These are phyloP conservation scores for Fagopyrum esculentum DNA, from an alignment of 148 eudicot genomes.

Conservation along the genomic window DNA sequence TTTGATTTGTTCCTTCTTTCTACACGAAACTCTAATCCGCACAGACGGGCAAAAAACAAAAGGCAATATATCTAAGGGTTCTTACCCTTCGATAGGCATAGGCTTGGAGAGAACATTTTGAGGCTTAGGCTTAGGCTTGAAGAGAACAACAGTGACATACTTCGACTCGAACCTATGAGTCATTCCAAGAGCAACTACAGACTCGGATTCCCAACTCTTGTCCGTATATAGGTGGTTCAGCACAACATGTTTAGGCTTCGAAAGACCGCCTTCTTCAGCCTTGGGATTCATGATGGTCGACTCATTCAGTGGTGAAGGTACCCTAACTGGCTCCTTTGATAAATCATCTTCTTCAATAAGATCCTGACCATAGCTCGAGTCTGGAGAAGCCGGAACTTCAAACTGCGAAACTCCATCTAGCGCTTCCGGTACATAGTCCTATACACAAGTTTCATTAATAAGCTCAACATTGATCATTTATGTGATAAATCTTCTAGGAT, in stretches of 20 bases:
- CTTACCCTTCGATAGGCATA: no score
- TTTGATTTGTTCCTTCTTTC: slow-evolving; percentile 13
- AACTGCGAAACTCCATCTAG: slow-evolving; percentile 64
- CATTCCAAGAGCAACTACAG: slow-evolving; percentile 59
- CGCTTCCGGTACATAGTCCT: slow-evolving; percentile 75
- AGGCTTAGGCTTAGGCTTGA: no score
- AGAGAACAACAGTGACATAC: slow-evolving; percentile 47
- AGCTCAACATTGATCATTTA: background rate
- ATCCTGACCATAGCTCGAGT: slow-evolving; percentile 47
- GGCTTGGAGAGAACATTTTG: no score
- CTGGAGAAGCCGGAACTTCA: slow-evolving; percentile 74
- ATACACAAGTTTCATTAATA: slow-evolving; percentile 6
- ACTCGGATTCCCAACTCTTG: slow-evolving; percentile 53
- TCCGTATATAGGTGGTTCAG: slow-evolving; percentile 81
- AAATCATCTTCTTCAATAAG: slow-evolving; percentile 61
- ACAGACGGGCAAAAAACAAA: no score
- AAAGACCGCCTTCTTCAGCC: slow-evolving; percentile 26
- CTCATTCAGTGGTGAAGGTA: slow-evolving; percentile 65
- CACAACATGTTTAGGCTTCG: slow-evolving; percentile 75
- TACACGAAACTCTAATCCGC: no score
- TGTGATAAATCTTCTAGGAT: no score
- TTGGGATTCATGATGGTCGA: slow-evolving; percentile 40
- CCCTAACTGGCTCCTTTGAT: slow-evolving; percentile 61
- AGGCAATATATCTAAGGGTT: no score
- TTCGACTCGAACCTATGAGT: slow-evolving; percentile 49